Evolutionary conservation across 1,139 yeast genomes (phyloP).

Genomic region (Pichia sp.): DNA sequence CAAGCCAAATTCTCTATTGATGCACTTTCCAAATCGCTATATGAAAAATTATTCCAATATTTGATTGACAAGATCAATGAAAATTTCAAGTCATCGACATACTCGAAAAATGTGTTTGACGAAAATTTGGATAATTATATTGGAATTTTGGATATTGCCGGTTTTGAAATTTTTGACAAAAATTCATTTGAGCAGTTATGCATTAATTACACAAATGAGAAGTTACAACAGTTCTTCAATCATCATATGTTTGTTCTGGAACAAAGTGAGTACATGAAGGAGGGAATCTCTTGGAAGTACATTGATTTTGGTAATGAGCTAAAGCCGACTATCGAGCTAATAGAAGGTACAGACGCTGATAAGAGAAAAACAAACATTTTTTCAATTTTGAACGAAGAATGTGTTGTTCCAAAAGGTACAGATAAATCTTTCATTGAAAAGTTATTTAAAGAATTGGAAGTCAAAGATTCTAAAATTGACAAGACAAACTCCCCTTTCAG

Average conservation of each 20-base stretch:
- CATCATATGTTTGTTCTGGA: conserved; percentile 97
- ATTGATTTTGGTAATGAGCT: conserved; percentile 96
- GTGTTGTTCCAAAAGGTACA: conserved; percentile 87
- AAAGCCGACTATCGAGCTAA: conserved; percentile 89
- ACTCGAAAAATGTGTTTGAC: conserved; percentile 8
- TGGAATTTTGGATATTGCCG: conserved; percentile 95
- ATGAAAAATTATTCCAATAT: conserved; percentile 77
- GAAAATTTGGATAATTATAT: conserved; percentile 51
- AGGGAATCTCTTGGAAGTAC: conserved; percentile 93
- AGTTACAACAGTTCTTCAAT: conserved; percentile 92
- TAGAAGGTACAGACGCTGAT: conserved; percentile 54
- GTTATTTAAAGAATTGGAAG: conserved; percentile 57
- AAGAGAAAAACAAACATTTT: conserved; percentile 61
- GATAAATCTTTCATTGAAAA: conserved; percentile 83
- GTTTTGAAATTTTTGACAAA: conserved; percentile 87
- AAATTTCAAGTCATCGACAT: conserved; percentile 38
- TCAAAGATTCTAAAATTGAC: conserved; percentile 41
- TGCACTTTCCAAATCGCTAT: conserved; percentile 81
- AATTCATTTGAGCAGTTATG: conserved; percentile 96
- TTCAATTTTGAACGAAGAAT: conserved; percentile 88
- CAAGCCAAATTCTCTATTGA: conserved; percentile 83
- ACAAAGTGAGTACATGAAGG: conserved; percentile 90
- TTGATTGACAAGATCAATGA: conserved; percentile 74
- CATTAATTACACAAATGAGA: conserved; percentile 94
- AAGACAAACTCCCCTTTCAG: conserved; percentile 35